A percentile compares a stretch with the other conserved stretches of the same genome.
Conservation (phyloP, 2,329 filamentous ascomycete species). For the Paraconiothyrium sp. region DNA sequence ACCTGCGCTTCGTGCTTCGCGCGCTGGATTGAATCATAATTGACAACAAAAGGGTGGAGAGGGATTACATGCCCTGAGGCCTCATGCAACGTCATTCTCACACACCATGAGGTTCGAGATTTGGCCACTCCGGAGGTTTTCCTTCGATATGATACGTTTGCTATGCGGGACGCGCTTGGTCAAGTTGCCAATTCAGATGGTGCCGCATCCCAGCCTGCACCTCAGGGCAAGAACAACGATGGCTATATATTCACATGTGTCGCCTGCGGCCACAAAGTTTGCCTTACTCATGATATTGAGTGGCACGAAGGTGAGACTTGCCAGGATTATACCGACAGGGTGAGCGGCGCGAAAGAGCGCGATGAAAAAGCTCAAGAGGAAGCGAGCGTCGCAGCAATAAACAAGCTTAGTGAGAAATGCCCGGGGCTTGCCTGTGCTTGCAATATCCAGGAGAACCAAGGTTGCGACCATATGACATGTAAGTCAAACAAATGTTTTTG, state of each 20-base stretch:
- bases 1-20: slow-evolving; percentile 51
- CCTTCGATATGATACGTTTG: slow-evolving; percentile 52
- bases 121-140: slow-evolving; percentile 32
- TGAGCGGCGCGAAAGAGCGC: slow-evolving; percentile 31
- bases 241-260: slow-evolving; percentile 58
- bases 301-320: slow-evolving; percentile 57
- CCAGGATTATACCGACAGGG: slow-evolving; percentile 49
- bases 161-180: slow-evolving; percentile 56
- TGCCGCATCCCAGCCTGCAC: slow-evolving; percentile 61
- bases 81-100: slow-evolving; percentile 58
- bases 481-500: slow-evolving; percentile 14
- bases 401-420: slow-evolving; percentile 50
- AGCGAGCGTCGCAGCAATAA: slow-evolving; percentile 39
- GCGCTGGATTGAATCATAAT: slow-evolving; percentile 50
- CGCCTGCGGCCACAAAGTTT: slow-evolving; percentile 49
- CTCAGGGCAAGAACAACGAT: slow-evolving; percentile 62
- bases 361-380: slow-evolving; percentile 39
- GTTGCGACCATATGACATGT: slow-evolving; percentile 57
- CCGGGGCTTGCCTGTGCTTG: slow-evolving; percentile 46
- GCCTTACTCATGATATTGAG: slow-evolving; percentile 45
- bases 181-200: slow-evolving; percentile 60
- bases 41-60: slow-evolving; percentile 53
- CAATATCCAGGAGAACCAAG: slow-evolving; percentile 53
- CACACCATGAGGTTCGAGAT: slow-evolving; percentile 55
- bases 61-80: slow-evolving; percentile 60